phyloP scores from a whole-genome alignment of 1,139 yeast genomes.

The Nakaseomyces sp. region DNA sequence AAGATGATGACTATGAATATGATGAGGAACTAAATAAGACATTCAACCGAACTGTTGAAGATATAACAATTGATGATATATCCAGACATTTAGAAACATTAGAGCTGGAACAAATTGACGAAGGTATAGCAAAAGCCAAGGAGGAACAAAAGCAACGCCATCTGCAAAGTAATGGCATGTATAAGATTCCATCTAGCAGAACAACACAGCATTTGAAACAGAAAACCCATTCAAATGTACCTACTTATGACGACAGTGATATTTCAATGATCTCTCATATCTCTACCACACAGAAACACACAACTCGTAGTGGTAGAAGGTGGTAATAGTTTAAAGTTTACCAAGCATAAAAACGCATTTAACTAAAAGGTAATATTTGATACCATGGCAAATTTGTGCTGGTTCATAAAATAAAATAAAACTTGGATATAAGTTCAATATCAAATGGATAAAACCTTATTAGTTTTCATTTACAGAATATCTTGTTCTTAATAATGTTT shows the following conservation, averaged over 20 bases:
- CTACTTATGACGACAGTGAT: conserved; percentile 29
- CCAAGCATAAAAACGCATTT: not conserved
- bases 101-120: conserved; percentile 24
- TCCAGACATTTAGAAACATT: conserved; percentile 32
- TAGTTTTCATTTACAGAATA: not conserved
- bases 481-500: not conserved
- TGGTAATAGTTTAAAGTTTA: conserved; percentile 14
- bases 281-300: conserved; percentile 23
- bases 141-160: conserved; percentile 9
- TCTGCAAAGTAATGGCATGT: conserved; percentile 15
- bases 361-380: not conserved
- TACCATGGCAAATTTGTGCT: conserved; percentile 3
- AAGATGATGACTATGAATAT: conserved; percentile 31
- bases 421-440: not conserved
- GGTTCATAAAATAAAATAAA: conserved; percentile 3
- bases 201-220: conserved; percentile 24
- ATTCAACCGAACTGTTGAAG: conserved; percentile 32
- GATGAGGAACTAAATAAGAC: conserved; percentile 32
- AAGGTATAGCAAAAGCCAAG: conserved; percentile 10
- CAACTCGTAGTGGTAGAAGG: conserved; percentile 28
- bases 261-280: conserved; percentile 31
- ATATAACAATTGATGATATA: conserved; percentile 32
- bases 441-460: not conserved
- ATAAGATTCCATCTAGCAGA: conserved; percentile 26
- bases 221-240: conserved; percentile 17